Evolutionary conservation across 805 yeast species (phyloP).

Genomic region (Candida coleopterorum): DNA sequence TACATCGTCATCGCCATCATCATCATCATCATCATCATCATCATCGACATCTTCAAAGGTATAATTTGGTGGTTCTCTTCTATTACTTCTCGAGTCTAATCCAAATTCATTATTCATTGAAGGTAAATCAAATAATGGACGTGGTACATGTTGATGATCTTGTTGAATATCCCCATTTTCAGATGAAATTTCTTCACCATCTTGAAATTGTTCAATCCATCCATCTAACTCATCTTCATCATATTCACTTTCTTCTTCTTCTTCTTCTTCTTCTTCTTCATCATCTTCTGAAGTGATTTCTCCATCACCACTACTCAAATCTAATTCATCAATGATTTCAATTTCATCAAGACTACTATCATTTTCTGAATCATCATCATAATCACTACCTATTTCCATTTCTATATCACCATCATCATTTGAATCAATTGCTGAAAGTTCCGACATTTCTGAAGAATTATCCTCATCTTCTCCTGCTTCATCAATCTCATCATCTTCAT

Average conservation of each 20-base stretch:
- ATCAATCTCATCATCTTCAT: constrained; percentile 41
- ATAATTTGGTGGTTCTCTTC: constrained; percentile 7
- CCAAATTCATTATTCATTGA: not conserved
- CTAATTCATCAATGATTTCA: constrained; percentile 32
- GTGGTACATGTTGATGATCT: not conserved
- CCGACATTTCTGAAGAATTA: constrained; percentile 10
- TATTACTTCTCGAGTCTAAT: constrained; percentile 3
- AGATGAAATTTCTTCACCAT: constrained; percentile 16
- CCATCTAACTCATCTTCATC: constrained; percentile 36
- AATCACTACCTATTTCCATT: constrained; percentile 16
- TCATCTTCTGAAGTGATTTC: constrained; percentile 26
- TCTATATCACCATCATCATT: constrained; percentile 42
- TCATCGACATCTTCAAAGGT: not conserved
- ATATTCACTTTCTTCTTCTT: constrained; percentile 26
- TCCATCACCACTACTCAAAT: constrained; percentile 17
- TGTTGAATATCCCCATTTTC: constrained; percentile 5
- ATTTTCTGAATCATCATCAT: constrained; percentile 9
- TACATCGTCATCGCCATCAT: constrained; percentile 16
- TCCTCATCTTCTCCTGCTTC: constrained; percentile 22
- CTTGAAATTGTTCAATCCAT: constrained; percentile 38
- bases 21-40: constrained; percentile 7
- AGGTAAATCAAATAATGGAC: not conserved
- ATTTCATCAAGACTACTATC: constrained; percentile 25
- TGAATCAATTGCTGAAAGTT: constrained; percentile 11
- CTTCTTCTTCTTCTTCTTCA: constrained; percentile 22